A percentile compares a stretch with the other conserved stretches of the same genome.
phyloP scores from a whole-genome alignment of 345 rosid genomes.

The Populus davidiana region DNA sequence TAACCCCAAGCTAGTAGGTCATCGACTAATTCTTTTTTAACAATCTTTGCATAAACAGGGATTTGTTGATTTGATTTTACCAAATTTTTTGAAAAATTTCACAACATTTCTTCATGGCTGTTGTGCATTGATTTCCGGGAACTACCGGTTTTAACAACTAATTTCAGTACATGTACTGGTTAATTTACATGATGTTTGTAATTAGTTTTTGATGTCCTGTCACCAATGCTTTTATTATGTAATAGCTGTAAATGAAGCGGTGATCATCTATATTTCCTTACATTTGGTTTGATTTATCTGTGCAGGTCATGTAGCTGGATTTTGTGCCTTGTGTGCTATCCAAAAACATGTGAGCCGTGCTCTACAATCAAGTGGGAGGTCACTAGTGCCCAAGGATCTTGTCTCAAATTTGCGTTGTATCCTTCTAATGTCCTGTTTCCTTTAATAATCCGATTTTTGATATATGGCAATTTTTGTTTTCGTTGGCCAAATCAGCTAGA shows the following conservation, averaged over 20 bases:
- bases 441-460: background rate
- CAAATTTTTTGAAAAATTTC: background rate
- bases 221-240: background rate
- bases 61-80: background rate
- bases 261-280: background rate
- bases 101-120: background rate
- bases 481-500: background rate
- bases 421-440: conserved; percentile 32
- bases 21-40: background rate
- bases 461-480: background rate
- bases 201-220: background rate
- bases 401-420: conserved; percentile 91
- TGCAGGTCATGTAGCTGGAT: conserved; percentile 89
- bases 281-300: conserved; percentile 5
- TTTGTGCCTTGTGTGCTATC: conserved; percentile 95
- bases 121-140: background rate
- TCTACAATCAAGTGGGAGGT: conserved; percentile 64
- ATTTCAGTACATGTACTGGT: background rate
- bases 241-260: background rate
- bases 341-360: conserved; percentile 91
- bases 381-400: conserved; percentile 73
- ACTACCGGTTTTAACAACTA: background rate
- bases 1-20: background rate
- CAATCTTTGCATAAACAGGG: background rate
- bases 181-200: background rate